phyloP scores from a whole-genome alignment of 495 filamentous ascomycete species.

The Evansstolkia leycettana region DNA sequence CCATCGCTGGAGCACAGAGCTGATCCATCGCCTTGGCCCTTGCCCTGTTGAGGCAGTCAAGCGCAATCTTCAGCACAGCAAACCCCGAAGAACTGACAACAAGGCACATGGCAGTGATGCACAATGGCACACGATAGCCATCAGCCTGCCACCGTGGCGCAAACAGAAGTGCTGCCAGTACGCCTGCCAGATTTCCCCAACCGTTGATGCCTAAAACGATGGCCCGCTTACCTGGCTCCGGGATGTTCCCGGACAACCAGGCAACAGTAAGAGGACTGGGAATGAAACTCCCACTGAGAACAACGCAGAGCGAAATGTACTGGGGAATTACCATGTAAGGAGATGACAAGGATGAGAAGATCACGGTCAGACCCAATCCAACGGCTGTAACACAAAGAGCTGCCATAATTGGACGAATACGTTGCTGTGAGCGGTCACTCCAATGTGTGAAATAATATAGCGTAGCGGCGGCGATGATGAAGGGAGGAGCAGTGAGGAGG shows the following conservation, averaged over 20 bases:
- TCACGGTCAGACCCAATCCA: background rate
- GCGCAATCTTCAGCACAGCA: too few relatives aligned
- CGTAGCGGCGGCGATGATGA: slow-evolving; percentile 30
- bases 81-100: too few relatives aligned
- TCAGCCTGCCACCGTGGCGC: too few relatives aligned
- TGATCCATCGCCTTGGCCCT: too few relatives aligned
- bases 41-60: too few relatives aligned
- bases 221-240: slow-evolving; percentile 39
- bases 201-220: slow-evolving; percentile 47
- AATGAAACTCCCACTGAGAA: slow-evolving; percentile 41
- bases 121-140: too few relatives aligned
- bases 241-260: slow-evolving; percentile 44
- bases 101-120: too few relatives aligned
- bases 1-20: too few relatives aligned
- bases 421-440: slow-evolving; percentile 28
- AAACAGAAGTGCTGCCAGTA: slow-evolving; percentile 33
- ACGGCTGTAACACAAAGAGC: slow-evolving; percentile 27
- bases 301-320: slow-evolving; percentile 40
- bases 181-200: slow-evolving; percentile 46
- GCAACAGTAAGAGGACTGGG: slow-evolving; percentile 43
- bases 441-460: slow-evolving; percentile 29
- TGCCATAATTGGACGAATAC: slow-evolving; percentile 37
- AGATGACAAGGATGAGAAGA: slow-evolving; percentile 11
- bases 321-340: slow-evolving; percentile 16
- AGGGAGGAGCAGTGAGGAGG: slow-evolving; percentile 45